Evolutionary conservation across 768 basidiomycete species (phyloP).

Genomic region (Agaricus sinodeliciosus): DNA sequence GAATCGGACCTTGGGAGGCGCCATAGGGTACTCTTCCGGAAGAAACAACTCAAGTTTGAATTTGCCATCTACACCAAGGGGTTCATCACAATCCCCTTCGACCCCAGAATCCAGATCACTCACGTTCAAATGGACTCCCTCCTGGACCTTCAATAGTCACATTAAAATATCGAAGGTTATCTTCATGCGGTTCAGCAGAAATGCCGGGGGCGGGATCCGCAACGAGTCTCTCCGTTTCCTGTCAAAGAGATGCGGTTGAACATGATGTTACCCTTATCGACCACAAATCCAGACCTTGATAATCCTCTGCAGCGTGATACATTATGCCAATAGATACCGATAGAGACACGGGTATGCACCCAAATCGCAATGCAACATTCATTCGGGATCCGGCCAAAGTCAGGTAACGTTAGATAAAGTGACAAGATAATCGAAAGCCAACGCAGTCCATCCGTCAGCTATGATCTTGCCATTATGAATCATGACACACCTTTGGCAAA

Average conservation of each 20-base stretch:
- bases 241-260: not conserved
- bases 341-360: not conserved
- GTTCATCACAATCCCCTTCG: no score
- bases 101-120: slow-evolving; percentile 13
- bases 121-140: slow-evolving; percentile 87
- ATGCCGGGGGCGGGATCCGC: slow-evolving; percentile 98
- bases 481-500: slow-evolving; percentile 9
- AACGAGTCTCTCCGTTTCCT: slow-evolving; percentile 97
- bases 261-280: not conserved
- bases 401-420: not conserved
- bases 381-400: not conserved
- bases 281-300: slow-evolving; percentile 34
- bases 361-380: not conserved
- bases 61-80: slow-evolving; percentile 56
- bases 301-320: slow-evolving; percentile 20
- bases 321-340: not conserved
- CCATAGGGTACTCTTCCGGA: slow-evolving; percentile 99
- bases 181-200: slow-evolving; percentile 90
- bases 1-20: slow-evolving; percentile 96
- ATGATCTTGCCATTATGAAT: not conserved
- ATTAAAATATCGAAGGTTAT: slow-evolving; percentile 98
- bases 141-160: slow-evolving; percentile 94
- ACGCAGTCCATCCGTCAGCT: slow-evolving; percentile 3
- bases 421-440: not conserved
- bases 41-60: slow-evolving; percentile 97